phyloP scores from a whole-genome alignment of 805 yeast species.

The Dipodascopsis uninucleata region DNA sequence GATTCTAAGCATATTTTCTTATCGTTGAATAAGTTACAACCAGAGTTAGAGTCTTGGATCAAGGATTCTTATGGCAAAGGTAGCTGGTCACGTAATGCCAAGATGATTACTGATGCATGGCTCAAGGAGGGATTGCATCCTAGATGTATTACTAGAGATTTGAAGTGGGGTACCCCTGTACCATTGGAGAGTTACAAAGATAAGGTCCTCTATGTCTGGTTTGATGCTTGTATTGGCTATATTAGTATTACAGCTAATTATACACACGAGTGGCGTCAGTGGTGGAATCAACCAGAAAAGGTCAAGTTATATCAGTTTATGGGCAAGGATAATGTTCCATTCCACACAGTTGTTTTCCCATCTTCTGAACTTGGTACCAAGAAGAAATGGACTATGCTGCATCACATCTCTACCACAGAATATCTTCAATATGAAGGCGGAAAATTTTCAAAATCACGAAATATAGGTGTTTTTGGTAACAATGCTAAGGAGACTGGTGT shows the following conservation, averaged over 20 bases:
- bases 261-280: constrained; percentile 71
- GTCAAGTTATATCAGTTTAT: constrained; percentile 91
- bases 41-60: constrained; percentile 69
- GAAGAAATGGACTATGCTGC: constrained; percentile 85
- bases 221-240: constrained; percentile 97
- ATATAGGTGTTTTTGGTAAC: constrained; percentile 97
- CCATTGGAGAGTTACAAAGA: constrained; percentile 82
- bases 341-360: constrained; percentile 98
- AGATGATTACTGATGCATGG: constrained; percentile 88
- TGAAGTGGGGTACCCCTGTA: constrained; percentile 98
- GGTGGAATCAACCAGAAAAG: constrained; percentile 95
- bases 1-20: constrained; percentile 84
- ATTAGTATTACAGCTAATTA: constrained; percentile 94
- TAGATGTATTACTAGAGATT: constrained; percentile 94
- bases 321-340: constrained; percentile 99
- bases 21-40: constrained; percentile 78
- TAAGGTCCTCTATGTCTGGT: constrained; percentile 97
- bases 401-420: constrained; percentile 86
- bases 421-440: constrained; percentile 97
- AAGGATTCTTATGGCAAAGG: constrained; percentile 65
- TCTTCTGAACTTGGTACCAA: constrained; percentile 83
- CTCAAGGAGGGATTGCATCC: constrained; percentile 87
- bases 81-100: constrained; percentile 88
- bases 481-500: constrained; percentile 92
- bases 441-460: constrained; percentile 96